Conservation (phyloP, 257 asterid species). For the Catharanthus roseus region DNA sequence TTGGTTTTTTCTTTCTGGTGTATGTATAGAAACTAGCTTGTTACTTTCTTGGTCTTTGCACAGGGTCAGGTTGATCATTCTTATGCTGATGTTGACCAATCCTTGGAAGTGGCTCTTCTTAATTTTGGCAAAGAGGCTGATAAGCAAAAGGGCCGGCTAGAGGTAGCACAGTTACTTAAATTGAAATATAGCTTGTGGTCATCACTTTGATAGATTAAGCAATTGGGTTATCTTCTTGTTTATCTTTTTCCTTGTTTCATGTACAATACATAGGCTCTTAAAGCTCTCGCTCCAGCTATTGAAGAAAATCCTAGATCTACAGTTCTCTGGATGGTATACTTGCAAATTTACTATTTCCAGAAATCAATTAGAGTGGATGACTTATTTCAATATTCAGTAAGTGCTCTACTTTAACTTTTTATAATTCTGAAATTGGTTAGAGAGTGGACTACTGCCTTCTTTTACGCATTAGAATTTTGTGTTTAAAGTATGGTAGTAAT, state of each 20-base stretch:
- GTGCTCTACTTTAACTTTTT: constrained; percentile 6
- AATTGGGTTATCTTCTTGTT: constrained; percentile 10
- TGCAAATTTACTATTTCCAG: constrained; percentile 41
- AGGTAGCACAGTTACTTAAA: constrained; percentile 22
- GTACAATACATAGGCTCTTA: constrained; percentile 31
- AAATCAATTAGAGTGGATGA: constrained; percentile 37
- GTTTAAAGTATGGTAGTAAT: not conserved
- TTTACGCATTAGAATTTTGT: not conserved
- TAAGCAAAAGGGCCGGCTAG: constrained; percentile 27
- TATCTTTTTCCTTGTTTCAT: not conserved
- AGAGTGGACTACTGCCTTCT: not conserved
- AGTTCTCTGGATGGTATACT: constrained; percentile 41
- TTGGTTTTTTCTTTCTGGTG: too few relatives aligned
- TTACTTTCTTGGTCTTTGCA: constrained; percentile 11
- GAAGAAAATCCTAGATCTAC: constrained; percentile 32
- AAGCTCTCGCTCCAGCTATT: constrained; percentile 39
- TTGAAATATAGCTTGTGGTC: constrained; percentile 2
- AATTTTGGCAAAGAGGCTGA: constrained; percentile 29
- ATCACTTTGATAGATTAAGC: constrained; percentile 3
- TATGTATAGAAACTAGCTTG: not conserved
- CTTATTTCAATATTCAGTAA: constrained; percentile 39
- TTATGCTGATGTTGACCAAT: constrained; percentile 27
- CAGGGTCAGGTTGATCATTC: constrained; percentile 24
- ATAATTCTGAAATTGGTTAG: not conserved
- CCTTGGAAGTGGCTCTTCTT: constrained; percentile 40